Conservation (phyloP, 257 asterid species). For the Solanum chmielewskii region DNA sequence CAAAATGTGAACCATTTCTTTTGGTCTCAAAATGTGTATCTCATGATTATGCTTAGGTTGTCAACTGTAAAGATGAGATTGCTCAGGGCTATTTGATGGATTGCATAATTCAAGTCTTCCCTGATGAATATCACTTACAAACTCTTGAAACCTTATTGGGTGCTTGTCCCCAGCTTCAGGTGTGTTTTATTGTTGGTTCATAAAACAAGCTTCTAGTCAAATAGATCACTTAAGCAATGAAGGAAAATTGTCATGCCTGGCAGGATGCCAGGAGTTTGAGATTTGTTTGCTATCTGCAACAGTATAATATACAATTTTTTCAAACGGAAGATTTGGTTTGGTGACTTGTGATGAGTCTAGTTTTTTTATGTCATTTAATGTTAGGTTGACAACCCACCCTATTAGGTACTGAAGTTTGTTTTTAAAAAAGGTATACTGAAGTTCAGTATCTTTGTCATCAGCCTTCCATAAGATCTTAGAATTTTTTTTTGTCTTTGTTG, state of each 20-base stretch:
- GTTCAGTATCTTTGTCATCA: not conserved
- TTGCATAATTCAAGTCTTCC: constrained; percentile 97
- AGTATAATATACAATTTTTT: not conserved
- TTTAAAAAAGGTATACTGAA: not conserved
- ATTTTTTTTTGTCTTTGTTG: no score
- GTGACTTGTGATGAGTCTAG: not conserved
- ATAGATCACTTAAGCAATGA: not conserved
- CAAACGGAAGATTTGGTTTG: not conserved
- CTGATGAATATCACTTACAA: constrained; percentile 97
- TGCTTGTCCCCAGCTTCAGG: constrained; percentile 99
- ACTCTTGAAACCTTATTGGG: constrained; percentile 86
- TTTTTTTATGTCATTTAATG: not conserved
- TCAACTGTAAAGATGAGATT: constrained; percentile 95
- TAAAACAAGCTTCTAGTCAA: not conserved
- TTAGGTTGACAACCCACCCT: not conserved
- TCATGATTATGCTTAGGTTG: constrained; percentile 44
- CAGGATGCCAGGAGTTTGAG: not conserved
- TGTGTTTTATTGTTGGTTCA: not conserved
- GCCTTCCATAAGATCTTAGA: not conserved
- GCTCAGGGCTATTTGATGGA: constrained; percentile 97
- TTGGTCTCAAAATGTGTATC: not conserved
- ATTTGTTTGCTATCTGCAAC: not conserved
- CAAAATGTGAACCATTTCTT: not conserved
- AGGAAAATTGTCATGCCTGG: not conserved
- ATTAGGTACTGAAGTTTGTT: not conserved